Evolutionary conservation across 208 protist species (phyloP), one percentile per base, ranked within the genome.

Genomic region (Leishmania guyanensis): DNA sequence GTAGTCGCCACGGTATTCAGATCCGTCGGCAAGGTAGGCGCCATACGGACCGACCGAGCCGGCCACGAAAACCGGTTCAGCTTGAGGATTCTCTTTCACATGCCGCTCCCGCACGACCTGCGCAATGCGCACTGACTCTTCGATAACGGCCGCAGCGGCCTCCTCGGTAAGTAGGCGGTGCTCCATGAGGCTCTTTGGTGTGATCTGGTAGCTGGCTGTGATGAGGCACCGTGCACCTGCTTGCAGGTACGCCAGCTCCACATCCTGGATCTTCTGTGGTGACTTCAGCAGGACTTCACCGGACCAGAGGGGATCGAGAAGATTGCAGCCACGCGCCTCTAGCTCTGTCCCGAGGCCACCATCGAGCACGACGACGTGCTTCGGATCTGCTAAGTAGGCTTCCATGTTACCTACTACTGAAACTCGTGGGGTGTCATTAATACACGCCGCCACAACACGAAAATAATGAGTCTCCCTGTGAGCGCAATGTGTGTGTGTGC

Each of bases 11-110:
- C 81, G 81, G 84, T 95, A 95, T 86, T 93, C 89, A 9, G 91
- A 87, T 33, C 90, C 90, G 77, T 93, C 86, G 29, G 81, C 64
- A 54, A 92, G 86, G 82, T 84, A 90, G 46, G 91, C 91, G 54
- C 90, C 91, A 82, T 95, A 95, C 46, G 91, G 87, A 10, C 90
- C 91, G 12, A 93, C 86, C 5, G 89, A 94, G 43, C 91, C 89
- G 16, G 91, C 91, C 8, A 94, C 80, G 60, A 90, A 93, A 17
- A 94, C 33, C 0, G 79, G 84, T 14, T 54, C 81, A 43, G 78
- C 77, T 3, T 72, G 22, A 2, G 64, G 75, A 53, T 85, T 46
- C 29, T 46, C 46, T 10, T 56, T 46, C 33, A 82, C 46, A 48
- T 82, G 83, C 33, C 14, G 53, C 10, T 78, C 81, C 10, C 88